Evolutionary conservation across 169 alveolate species (phyloP), one percentile per base, ranked within the genome.

Genomic region (Plasmodium falciparum): DNA sequence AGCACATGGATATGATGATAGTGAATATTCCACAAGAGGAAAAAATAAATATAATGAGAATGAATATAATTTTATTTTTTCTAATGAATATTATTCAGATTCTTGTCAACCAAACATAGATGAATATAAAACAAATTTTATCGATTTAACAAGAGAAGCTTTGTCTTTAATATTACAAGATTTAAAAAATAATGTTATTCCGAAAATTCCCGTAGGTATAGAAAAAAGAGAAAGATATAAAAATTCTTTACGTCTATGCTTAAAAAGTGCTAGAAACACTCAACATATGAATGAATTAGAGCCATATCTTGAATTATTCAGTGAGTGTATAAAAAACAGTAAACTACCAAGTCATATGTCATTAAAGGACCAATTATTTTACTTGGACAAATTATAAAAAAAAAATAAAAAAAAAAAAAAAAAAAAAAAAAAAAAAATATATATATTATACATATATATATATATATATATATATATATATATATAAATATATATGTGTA

Each of bases 221-320:
- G 89, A 78, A 58, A 78, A 78, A 66, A 78, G 89, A 26, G 89
- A 78, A 39, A 78, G 89, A 58, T 78, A 78, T 58, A 24, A 69
- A 26, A 78, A 78, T 66, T 78, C 89, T 15, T 29, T 78, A 5
- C 89, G 89, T 13, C 15, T 78, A 45, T 78, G 89, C 67, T 78
- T 78, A 71, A 78, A 52, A 52, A 78, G 76, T 78, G 89, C 89
- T 5, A 78, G 67, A 15, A 50, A 65, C 12, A 78, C 89, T 20
- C 65, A 63, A 24, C 89, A 78, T 43, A 65, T 78, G n/a, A 66
- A 78, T 43, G 89, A 78, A 52, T 49, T 78, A 70, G 89, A 78
- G 17, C 89, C 89, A 24, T 78, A 78, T 70, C 71, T 78, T 13
- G 89, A 78, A 45, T 66, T 78, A 78, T 78, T 78, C 15, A 78